These are phyloP conservation scores for Taphrina deformans DNA, from an alignment of 1,139 yeast genomes.

Conservation along the genomic window DNA sequence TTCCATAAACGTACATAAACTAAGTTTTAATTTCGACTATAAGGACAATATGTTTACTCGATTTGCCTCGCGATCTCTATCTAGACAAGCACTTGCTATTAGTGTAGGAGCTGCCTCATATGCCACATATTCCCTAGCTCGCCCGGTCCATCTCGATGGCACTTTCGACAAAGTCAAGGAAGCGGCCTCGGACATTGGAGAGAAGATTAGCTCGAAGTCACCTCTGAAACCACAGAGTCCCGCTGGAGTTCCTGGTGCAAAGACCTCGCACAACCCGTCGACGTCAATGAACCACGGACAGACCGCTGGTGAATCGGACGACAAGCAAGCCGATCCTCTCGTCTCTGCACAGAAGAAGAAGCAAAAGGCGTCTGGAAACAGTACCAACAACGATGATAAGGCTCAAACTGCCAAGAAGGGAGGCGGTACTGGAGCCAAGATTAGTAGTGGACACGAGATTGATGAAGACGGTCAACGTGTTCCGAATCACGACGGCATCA, in stretches of 20 bases:
- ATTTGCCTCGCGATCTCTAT: background rate
- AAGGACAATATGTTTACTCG: conserved; percentile 8
- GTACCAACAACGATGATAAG: conserved; percentile 19
- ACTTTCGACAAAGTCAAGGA: conserved; percentile 19
- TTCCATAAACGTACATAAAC: too few relatives aligned
- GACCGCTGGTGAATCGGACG: conserved; percentile 18
- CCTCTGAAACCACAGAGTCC: conserved; percentile 30
- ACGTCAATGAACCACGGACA: conserved; percentile 31
- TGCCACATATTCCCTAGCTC: conserved; percentile 10
- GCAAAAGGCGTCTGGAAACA: conserved; percentile 19
- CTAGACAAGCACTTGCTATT: conserved; percentile 5
- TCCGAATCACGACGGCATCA: conserved; percentile 23
- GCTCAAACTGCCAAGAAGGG: conserved; percentile 20
- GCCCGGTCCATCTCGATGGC: conserved; percentile 13
- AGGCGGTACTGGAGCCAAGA: conserved; percentile 33
- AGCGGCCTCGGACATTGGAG: conserved; percentile 13
- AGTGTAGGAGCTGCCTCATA: conserved; percentile 7
- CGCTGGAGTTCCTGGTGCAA: conserved; percentile 26
- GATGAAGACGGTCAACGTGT: conserved; percentile 15
- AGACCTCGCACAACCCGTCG: conserved; percentile 19
- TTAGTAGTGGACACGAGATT: conserved; percentile 19
- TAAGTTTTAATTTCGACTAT: too few relatives aligned
- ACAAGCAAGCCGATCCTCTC: conserved; percentile 15
- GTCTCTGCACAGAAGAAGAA: conserved; percentile 32
- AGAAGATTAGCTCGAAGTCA: conserved; percentile 1